Percentiles rank a stretch among this genome's conserved stretches.
phyloP scores from a whole-genome alignment of 768 basidiomycete genomes.

The Austroboletus eburneus region DNA sequence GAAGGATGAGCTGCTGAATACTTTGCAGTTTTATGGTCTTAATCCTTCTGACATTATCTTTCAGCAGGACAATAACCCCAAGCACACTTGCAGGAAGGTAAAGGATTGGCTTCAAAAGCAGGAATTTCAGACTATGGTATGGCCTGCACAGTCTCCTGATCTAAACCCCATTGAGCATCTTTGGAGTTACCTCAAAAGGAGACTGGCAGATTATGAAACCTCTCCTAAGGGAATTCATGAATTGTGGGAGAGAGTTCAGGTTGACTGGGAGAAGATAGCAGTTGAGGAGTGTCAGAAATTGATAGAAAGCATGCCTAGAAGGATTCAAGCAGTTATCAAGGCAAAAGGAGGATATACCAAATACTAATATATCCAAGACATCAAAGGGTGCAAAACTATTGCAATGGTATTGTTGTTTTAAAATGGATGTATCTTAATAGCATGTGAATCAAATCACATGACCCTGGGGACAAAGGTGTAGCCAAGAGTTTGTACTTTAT shows the following conservation, averaged over 20 bases:
- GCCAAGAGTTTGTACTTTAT: not conserved
- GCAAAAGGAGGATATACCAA: not conserved
- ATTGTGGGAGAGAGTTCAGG: not conserved
- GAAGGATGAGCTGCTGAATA: too few relatives aligned
- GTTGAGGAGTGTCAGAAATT: not conserved
- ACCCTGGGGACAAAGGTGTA: not conserved
- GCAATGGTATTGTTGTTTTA: not conserved
- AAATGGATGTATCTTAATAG: not conserved
- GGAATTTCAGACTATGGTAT: not conserved
- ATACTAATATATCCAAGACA: not conserved
- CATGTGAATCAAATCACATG: not conserved
- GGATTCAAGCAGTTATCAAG: not conserved
- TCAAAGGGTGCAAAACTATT: not conserved
- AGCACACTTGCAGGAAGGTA: too few relatives aligned
- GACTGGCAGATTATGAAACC: not conserved
- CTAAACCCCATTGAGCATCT: not conserved
- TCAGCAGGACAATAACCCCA: too few relatives aligned
- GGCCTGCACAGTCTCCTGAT: not conserved
- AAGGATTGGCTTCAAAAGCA: too few relatives aligned
- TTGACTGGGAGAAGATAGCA: not conserved
- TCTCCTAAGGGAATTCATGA: not conserved
- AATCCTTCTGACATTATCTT: too few relatives aligned
- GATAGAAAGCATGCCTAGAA: not conserved
- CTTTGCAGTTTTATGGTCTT: too few relatives aligned
- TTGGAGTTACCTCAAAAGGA: not conserved